Evolutionary conservation across 257 asterid species (phyloP).

Genomic region (Datura wrightii): DNA sequence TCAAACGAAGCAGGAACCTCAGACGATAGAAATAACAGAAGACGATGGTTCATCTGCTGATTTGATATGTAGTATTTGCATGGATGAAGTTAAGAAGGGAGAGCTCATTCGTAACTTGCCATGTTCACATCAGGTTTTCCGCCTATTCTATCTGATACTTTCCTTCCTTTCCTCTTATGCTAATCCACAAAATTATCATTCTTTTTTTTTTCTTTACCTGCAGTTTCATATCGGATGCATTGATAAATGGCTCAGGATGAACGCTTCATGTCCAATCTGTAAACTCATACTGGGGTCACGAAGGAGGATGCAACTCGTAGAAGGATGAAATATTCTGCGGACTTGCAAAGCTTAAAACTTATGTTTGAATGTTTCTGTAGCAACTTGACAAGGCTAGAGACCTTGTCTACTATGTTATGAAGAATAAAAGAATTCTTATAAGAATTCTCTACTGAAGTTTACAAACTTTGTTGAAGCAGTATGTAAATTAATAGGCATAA

Average conservation of each 20-base stretch:
- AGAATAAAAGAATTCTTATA: conserved; percentile 16
- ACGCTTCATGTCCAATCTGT: conserved; percentile 21
- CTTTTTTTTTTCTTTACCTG: not conserved
- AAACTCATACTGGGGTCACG: not conserved
- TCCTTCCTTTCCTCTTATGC: not conserved
- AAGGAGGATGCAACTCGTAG: not conserved
- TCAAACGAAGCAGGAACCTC: conserved; percentile 14
- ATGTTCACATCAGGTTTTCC: conserved; percentile 35
- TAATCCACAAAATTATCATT: no score
- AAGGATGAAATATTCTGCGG: conserved; percentile 20
- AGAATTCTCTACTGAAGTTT: conserved; percentile 3
- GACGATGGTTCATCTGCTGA: not conserved
- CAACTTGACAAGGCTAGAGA: no score
- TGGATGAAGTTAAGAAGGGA: not conserved
- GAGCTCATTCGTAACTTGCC: conserved; percentile 29
- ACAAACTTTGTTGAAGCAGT: not conserved
- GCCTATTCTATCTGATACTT: not conserved
- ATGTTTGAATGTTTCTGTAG: not conserved
- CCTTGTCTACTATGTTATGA: no score
- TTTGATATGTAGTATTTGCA: conserved; percentile 26
- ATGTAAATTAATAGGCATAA: conserved; percentile 9
- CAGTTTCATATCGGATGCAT: conserved; percentile 33
- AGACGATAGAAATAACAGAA: not conserved
- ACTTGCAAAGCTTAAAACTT: not conserved
- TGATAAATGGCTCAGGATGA: not conserved